Base-by-base conservation (phyloP, 345 rosid genomes). In the Hypericum androsaemum region DNA sequence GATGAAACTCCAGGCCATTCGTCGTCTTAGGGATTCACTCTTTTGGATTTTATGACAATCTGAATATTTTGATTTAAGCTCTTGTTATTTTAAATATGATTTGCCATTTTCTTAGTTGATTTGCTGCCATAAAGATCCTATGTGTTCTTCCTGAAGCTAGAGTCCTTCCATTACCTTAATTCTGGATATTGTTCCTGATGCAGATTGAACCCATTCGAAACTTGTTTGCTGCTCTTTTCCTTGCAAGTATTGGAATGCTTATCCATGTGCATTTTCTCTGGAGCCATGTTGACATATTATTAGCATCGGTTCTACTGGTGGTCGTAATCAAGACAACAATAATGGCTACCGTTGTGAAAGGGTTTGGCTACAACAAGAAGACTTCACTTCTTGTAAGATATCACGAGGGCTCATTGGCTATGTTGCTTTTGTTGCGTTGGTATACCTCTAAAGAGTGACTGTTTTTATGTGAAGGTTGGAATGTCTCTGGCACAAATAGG, bases 401-500 rank as follows among this genome's bases (percentile, higher is more conserved):
- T 54, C 39, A 38, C 40, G 12, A 39, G 13, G 14, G 7, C 36
- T 37, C 17, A 22, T 4, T 48, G 48, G 35, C 32, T 57, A 46
- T 5, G 38, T n/a, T 16, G 16, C 14, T 37, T 48, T 35, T 43
- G 16, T 40, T 47, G 36, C 39, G 46, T 51, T 17, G 37, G 41
- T 1, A 50, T 46, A 63, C 64, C 55, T n/a, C 15, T 39, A 47
- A 47, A 42, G 36, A 78, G 32, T 17, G 43, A 43, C 52, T 59
- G 53, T 38, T 22, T 55, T n/a, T 51, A 38, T 62, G 35, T 60
- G 58, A 62, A 88, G 96, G 96, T 79, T 56, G 96, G 96, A 58
- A 82, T 88, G 89, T 84, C 96, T 32, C 79, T 92, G 51, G 96
- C 98, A 36, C 98, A 92, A 68, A 92, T 92, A 50, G 98, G 96